A percentile compares a stretch with the other conserved stretches of the same genome.
Conservation (phyloP, 352 stramenopile genomes). For the Phytophthora macrochlamydospora region DNA sequence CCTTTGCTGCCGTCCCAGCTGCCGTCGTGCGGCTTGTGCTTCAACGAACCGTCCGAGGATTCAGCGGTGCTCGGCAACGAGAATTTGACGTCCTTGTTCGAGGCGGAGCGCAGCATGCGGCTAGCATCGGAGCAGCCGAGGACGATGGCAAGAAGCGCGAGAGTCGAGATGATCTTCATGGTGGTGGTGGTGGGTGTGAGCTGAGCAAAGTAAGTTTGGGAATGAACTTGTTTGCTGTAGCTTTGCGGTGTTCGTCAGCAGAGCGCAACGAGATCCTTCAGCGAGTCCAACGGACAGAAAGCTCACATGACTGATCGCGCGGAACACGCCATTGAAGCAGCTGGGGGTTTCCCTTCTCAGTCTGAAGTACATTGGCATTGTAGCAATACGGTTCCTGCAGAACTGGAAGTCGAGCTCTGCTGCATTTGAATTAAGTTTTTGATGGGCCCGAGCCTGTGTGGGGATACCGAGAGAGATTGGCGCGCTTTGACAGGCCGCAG, state of each 20-base stretch:
- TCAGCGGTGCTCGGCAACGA: constrained; percentile 6
- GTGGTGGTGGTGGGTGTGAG: constrained; percentile 5
- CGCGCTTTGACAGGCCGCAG: constrained; percentile 13
- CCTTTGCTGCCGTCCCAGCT: neutral
- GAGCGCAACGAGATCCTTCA: neutral
- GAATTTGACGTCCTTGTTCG: constrained; percentile 20
- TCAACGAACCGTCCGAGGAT: constrained; percentile 8
- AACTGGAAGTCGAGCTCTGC: constrained; percentile 4
- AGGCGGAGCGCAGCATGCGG: constrained; percentile 27
- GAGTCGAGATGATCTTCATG: constrained; percentile 11
- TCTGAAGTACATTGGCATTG: neutral
- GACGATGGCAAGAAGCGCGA: constrained; percentile 14
- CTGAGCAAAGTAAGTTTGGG: constrained; percentile 15
- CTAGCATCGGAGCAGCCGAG: constrained; percentile 16
- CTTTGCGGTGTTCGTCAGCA: neutral
- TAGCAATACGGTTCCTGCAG: neutral
- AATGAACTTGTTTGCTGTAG: constrained; percentile 18
- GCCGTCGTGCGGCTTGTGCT: constrained; percentile 17
- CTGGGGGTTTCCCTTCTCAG: constrained; percentile 3
- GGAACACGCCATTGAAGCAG: constrained; percentile 18
- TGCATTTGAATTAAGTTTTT: neutral
- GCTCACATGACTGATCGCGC: constrained; percentile 14
- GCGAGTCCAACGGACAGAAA: neutral
- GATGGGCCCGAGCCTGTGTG: too few relatives aligned
- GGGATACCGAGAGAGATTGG: constrained; percentile 9